Conservation (phyloP, 805 yeast species). For the Helenozyma baotianmanensis region DNA sequence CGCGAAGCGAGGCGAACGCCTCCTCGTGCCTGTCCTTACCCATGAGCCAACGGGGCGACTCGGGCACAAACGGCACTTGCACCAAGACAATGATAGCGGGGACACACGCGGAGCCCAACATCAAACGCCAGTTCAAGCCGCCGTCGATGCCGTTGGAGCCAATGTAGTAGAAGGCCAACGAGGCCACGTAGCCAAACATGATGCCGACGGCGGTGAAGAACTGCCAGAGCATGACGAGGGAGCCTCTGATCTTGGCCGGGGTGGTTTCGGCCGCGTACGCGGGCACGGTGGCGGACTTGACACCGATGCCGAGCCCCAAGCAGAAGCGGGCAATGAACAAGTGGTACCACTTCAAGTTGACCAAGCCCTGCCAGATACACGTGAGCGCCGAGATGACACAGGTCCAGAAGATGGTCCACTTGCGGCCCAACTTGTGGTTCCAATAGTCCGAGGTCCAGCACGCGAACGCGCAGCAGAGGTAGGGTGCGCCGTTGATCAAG, state of each 20-base stretch:
- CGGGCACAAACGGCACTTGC: constrained; percentile 55
- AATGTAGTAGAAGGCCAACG: constrained; percentile 55
- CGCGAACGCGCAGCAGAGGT: constrained; percentile 54
- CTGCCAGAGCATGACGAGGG: constrained; percentile 69
- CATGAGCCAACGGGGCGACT: constrained; percentile 68
- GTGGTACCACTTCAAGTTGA: constrained; percentile 52
- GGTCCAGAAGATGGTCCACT: constrained; percentile 56
- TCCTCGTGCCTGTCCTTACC: constrained; percentile 45
- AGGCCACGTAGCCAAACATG: constrained; percentile 59
- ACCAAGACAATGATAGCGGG: constrained; percentile 51
- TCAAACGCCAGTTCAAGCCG: constrained; percentile 55
- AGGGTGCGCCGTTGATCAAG: constrained; percentile 61
- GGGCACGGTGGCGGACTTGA: constrained; percentile 65
- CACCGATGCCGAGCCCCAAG: constrained; percentile 63
- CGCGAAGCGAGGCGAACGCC: constrained; percentile 46
- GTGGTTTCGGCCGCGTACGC: constrained; percentile 39
- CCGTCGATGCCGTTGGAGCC: constrained; percentile 41
- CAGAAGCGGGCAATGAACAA: constrained; percentile 55
- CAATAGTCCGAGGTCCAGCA: constrained; percentile 58
- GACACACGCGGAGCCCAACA: constrained; percentile 60
- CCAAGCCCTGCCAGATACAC: constrained; percentile 66
- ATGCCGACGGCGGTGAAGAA: constrained; percentile 74
- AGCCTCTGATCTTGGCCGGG: constrained; percentile 52
- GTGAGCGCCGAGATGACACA: constrained; percentile 55
- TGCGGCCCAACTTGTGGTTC: constrained; percentile 53